Base-by-base conservation (phyloP, 345 rosid genomes). In the Odontarrhena argentea region DNA sequence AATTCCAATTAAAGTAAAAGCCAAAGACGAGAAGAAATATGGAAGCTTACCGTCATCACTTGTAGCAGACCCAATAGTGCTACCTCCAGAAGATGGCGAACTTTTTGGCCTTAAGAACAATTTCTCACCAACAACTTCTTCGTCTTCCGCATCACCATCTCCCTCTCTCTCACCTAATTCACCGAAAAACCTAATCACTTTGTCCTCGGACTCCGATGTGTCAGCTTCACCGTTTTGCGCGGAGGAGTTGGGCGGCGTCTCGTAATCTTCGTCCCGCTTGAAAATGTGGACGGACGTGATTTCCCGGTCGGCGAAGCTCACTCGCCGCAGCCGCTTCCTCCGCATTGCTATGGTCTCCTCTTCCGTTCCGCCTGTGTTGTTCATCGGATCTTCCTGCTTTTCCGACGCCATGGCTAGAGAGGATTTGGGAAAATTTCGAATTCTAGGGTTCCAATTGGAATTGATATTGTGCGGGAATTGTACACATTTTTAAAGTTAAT, bases 261-360 rank as follows among this genome's bases (percentile, higher is more conserved):
- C 96, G 76, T 64, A 78, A 57, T 94, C 97, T 53, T 94, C 97
- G 78, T 94, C 99, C 30, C 96, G 89, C 42, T 89, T 83, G 78
- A 88, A 94, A 44, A 94, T 79, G 80, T 91, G 95, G 59, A 91
- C 84, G 60, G 97, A 87, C 13, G 99, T 91, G 53, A 94, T 86
- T 70, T 94, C 97, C 10, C 85, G 80, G 81, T 94, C 96, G 13
- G 96, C 99, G 60, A 94, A 94, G 85, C 99, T 94, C 67, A 94
- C 99, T 47, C 99, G 89, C 59, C 99, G 84, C 57, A 83, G 76
- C 7, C 96, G 92, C 69, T 87, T 91, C 78, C 75, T 76, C 32
- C 78, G 78, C 38, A 78, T 77, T 0, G 94, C 97, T 26, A 83
- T 42, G 37, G 88, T 83, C 70, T 86, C 96, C 47, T 86, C 96